phyloP scores from a whole-genome alignment of 805 yeast species.

The Wickerhamomyces queroliae region DNA sequence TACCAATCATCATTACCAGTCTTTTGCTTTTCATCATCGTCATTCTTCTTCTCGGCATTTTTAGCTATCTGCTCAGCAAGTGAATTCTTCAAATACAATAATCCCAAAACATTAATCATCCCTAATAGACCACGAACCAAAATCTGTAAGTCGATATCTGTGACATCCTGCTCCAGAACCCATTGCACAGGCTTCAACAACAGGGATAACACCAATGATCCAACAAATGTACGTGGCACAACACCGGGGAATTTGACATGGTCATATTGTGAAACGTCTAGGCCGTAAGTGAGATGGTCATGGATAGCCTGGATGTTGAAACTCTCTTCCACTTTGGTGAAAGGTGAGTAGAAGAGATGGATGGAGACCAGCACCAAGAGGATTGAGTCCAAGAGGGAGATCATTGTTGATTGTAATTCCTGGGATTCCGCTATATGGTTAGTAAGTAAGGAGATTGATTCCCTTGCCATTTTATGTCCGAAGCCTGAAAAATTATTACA shows the following conservation, averaged over 20 bases:
- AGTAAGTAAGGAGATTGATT: too few relatives aligned
- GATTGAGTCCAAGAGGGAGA: constrained; percentile 24
- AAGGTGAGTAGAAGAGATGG: constrained; percentile 62
- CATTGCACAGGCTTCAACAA: constrained; percentile 34
- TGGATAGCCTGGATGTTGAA: constrained; percentile 87
- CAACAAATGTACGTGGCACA: constrained; percentile 82
- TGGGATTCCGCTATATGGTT: constrained; percentile 1
- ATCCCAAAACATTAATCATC: constrained; percentile 45
- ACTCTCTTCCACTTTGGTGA: constrained; percentile 91
- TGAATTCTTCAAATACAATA: constrained; percentile 42
- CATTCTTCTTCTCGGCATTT: constrained; percentile 6
- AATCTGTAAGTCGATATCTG: constrained; percentile 47
- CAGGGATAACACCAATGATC: constrained; percentile 50
- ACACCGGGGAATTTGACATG: constrained; percentile 81
- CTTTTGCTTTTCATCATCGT: constrained; percentile 9
- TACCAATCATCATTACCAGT: constrained; percentile 7
- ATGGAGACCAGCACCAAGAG: constrained; percentile 41
- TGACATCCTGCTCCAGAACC: constrained; percentile 14
- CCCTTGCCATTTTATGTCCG: too few relatives aligned
- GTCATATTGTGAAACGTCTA: constrained; percentile 47
- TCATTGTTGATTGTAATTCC: constrained; percentile 1
- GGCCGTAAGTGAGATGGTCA: constrained; percentile 67
- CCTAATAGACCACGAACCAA: constrained; percentile 60
- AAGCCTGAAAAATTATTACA: neutral
- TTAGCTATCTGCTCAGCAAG: constrained; percentile 27